Base-by-base conservation (phyloP, 2,329 filamentous ascomycete species). In the Fusarium sp. region DNA sequence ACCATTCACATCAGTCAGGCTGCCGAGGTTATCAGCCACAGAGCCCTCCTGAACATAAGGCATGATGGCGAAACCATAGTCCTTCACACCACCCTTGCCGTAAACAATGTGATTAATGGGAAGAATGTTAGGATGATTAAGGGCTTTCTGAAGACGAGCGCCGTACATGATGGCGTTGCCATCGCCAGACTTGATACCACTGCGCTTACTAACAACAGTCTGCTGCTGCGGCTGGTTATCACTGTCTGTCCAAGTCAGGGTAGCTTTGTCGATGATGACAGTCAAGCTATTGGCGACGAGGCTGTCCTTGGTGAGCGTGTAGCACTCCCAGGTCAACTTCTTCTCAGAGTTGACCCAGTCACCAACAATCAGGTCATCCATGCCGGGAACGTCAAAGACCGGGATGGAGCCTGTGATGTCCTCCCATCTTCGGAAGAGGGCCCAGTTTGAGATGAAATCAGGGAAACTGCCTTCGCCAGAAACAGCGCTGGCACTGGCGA, bases 141-240 rank as follows among this genome's bases (percentile, higher is more conserved):
- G 42, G 1, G 57, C 28, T 35, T 63, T 51, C 18, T 67, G 66
- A 9, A 69, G n/a, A 15, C 33, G 36, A 0, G 66, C 66, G 8
- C 66, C 66, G 9, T 67, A 69, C 18, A 69, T 33, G 26, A 69
- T 47, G 5, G 56, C 13, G 4, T 20, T 39, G 2, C 31, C 63
- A 18, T 63, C 54, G 0, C 56, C 61, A 1, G 52, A 44, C 3
- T n/a, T 33, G 20, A 24, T 31, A 8, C 20, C 26, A 20, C 63
- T 69, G n/a, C 66, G 66, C 63, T 69, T 69, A 12, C 56, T 67
- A 7, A 69, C 56, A 3, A 69, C 66, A 24, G 56, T 67, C 4
- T 62, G 28, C 12, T 45, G 44, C 17, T 47, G n/a, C 6, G 45
- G 39, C 22, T 63, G 20, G 11, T 26, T 26, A 0, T 47, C 35